phyloP scores from a whole-genome alignment of 2,329 filamentous ascomycete genomes.

The Hortaea sp. region DNA sequence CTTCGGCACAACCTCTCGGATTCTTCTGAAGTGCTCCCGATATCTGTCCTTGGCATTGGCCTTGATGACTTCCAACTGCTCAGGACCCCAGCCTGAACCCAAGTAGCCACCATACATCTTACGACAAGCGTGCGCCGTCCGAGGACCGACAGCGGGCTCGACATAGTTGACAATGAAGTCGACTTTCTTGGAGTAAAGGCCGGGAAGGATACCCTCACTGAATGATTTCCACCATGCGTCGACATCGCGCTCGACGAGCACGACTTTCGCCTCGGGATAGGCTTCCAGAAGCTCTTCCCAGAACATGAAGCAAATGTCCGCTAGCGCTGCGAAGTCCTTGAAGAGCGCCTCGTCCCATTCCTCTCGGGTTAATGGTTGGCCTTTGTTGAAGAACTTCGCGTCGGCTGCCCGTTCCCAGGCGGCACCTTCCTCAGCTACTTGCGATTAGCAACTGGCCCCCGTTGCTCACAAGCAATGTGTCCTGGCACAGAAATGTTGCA shows the following conservation, averaged over 20 bases:
- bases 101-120: not conserved
- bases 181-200: not conserved
- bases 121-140: not conserved
- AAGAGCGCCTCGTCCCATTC: slow-evolving; percentile 18
- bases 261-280: slow-evolving; percentile 16
- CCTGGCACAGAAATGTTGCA: too few relatives aligned
- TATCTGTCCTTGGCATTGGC: slow-evolving; percentile 2
- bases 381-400: not conserved
- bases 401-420: not conserved
- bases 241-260: slow-evolving; percentile 14
- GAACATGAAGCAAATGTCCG: slow-evolving; percentile 16
- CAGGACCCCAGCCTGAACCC: not conserved
- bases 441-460: not conserved
- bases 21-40: slow-evolving; percentile 1
- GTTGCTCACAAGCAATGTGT: too few relatives aligned
- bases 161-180: not conserved
- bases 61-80: not conserved
- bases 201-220: slow-evolving; percentile 1
- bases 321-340: slow-evolving; percentile 19
- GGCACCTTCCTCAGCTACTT: not conserved
- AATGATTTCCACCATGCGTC: slow-evolving; percentile 15
- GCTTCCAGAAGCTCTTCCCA: slow-evolving; percentile 13
- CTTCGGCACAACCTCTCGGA: slow-evolving; percentile 11
- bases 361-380: not conserved
- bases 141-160: not conserved